Percentiles rank a stretch among this genome's conserved stretches.
Conservation (phyloP, 441 rosid species). For the Macaranga tanarius region DNA sequence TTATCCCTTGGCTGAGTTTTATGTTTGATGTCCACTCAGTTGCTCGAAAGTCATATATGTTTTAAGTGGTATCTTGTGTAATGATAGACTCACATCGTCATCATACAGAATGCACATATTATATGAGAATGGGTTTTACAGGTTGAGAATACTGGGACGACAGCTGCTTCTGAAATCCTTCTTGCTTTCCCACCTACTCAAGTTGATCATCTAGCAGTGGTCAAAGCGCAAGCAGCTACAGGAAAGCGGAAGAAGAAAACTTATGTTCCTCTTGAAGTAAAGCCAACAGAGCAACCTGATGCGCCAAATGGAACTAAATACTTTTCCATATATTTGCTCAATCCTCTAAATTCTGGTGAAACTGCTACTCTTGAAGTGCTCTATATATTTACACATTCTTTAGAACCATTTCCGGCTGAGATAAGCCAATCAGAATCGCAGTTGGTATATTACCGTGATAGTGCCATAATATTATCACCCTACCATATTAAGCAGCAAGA, state of each 20-base stretch:
- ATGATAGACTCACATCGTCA: neutral
- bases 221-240: constrained; percentile 65
- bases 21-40: neutral
- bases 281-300: constrained; percentile 64
- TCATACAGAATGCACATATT: too few species aligned
- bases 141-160: constrained; percentile 75
- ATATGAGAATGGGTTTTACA: constrained; percentile 31
- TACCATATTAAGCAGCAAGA: constrained; percentile 74
- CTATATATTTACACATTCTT: constrained; percentile 70
- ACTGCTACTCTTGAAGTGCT: constrained; percentile 74
- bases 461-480: constrained; percentile 74
- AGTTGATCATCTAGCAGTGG: constrained; percentile 60
- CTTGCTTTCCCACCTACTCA: constrained; percentile 83
- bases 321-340: constrained; percentile 51
- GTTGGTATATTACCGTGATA: constrained; percentile 79
- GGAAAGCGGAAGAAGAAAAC: constrained; percentile 71
- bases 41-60: neutral
- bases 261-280: constrained; percentile 56
- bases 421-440: constrained; percentile 92
- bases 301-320: constrained; percentile 74
- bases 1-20: neutral
- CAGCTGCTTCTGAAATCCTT: constrained; percentile 63
- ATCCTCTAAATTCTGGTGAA: constrained; percentile 61
- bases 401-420: constrained; percentile 93
- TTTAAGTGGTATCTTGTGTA: neutral